Evolutionary conservation across 2,329 filamentous ascomycete genomes (phyloP).

Genomic region (Fusarium agapanthi): DNA sequence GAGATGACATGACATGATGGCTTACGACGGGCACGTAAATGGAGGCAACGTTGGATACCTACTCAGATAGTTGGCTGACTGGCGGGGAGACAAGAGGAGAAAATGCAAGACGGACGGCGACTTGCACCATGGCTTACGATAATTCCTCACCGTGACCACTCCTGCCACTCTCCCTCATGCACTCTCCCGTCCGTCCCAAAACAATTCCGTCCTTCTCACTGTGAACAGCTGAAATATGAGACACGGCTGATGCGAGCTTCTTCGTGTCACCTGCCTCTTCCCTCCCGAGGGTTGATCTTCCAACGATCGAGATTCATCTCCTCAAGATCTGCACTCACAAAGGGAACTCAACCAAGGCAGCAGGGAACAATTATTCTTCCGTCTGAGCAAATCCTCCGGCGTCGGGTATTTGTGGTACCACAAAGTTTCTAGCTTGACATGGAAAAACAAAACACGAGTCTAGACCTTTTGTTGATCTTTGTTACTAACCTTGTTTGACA

Average conservation of each 20-base stretch:
- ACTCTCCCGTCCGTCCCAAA: neutral
- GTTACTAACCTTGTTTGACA: neutral
- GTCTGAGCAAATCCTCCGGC: neutral
- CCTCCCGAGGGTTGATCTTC: constrained; percentile 15
- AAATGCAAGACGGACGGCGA: neutral
- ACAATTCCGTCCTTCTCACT: neutral
- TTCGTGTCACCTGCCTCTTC: neutral
- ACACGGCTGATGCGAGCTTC: constrained; percentile 20
- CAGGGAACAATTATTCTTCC: constrained; percentile 2
- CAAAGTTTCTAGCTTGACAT: constrained; percentile 11
- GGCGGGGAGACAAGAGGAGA: neutral
- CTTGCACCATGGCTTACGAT: constrained; percentile 6
- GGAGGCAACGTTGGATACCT: neutral
- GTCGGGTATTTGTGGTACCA: constrained; percentile 4
- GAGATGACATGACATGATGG: constrained; percentile 6
- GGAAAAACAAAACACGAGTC: neutral
- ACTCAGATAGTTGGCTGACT: too few relatives aligned
- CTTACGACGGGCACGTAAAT: neutral
- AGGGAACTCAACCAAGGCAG: constrained; percentile 9
- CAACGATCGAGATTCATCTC: constrained; percentile 27
- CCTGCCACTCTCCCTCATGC: neutral
- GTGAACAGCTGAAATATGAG: constrained; percentile 10
- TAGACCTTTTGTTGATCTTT: neutral
- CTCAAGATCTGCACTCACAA: constrained; percentile 24
- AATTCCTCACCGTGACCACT: constrained; percentile 7